Conservation (phyloP, 139 green algal species). For the Chlorella sp. region DNA sequence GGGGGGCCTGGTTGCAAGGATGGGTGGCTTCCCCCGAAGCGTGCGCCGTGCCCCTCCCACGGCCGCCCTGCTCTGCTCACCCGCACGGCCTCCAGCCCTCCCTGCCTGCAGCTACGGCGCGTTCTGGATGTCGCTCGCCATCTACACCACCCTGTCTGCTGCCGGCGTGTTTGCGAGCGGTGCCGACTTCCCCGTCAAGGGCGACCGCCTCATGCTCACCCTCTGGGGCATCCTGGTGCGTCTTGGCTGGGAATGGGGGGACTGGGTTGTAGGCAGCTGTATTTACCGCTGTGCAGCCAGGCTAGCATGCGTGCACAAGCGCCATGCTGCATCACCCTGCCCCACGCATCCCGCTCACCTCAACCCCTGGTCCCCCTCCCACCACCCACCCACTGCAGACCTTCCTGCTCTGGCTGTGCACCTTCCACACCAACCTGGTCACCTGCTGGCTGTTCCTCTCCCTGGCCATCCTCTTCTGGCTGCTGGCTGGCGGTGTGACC, state of each 20-base stretch:
- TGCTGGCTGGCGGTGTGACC: constrained; percentile 29
- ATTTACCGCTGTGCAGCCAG: too few relatives aligned
- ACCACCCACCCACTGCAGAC: constrained; percentile 28
- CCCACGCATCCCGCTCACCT: too few relatives aligned
- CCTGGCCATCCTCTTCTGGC: constrained; percentile 34
- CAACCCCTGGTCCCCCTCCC: too few relatives aligned
- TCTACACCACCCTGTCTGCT: constrained; percentile 9
- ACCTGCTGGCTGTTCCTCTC: constrained; percentile 38
- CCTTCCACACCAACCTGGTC: constrained; percentile 33
- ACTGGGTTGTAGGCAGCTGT: too few relatives aligned
- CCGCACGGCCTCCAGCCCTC: background rate
- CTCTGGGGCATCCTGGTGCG: constrained; percentile 28
- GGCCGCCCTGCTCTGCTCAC: background rate
- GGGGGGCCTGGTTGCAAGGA: constrained; percentile 3
- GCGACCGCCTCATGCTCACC: background rate
- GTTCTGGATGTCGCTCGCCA: constrained; percentile 41
- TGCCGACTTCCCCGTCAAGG: background rate
- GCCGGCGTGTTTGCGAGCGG: background rate
- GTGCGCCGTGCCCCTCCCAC: background rate
- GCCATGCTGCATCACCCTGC: background rate
- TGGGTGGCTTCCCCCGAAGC: constrained; percentile 60
- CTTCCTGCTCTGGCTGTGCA: constrained; percentile 39
- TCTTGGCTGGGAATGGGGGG: too few relatives aligned
- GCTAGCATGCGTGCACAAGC: too few relatives aligned
- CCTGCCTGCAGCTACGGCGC: constrained; percentile 54